Conservation (phyloP, 202 grass and related monocot species). For the Hordeum pubiflorum region DNA sequence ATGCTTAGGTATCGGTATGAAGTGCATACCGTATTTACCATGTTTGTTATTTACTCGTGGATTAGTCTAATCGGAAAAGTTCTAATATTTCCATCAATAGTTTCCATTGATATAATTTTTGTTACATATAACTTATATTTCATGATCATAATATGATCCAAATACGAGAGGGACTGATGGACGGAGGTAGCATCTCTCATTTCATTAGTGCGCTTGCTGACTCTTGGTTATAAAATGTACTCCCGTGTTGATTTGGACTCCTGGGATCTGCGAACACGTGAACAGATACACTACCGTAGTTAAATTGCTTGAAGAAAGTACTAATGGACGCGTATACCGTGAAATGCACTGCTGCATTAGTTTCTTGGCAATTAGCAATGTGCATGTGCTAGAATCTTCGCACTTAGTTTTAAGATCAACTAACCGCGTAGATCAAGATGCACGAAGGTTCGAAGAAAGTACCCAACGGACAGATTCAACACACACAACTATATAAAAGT, state of each 20-base stretch:
- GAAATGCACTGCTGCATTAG: neutral
- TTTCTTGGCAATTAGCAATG: neutral
- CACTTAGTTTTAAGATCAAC: neutral
- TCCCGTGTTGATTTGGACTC: neutral
- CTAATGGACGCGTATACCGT: neutral
- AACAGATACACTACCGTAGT: neutral
- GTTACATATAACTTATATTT: too few relatives aligned
- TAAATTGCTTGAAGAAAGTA: neutral
- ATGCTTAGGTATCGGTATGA: too few relatives aligned
- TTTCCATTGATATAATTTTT: too few relatives aligned
- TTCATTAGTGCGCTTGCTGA: too few relatives aligned
- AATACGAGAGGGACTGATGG: too few relatives aligned
- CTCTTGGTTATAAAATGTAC: too few relatives aligned
- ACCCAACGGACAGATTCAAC: neutral
- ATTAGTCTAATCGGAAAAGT: too few relatives aligned
- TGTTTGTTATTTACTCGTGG: too few relatives aligned
- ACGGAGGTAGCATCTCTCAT: too few relatives aligned
- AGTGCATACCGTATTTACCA: too few relatives aligned
- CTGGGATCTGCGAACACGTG: neutral
- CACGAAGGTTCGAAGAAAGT: neutral
- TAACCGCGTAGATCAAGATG: neutral
- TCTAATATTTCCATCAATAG: too few relatives aligned
- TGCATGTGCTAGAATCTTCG: neutral
- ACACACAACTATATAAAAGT: neutral
- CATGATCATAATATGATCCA: too few relatives aligned